phyloP scores from a whole-genome alignment of 192 early-diverging fungal species.

The Gigaspora rosea region DNA sequence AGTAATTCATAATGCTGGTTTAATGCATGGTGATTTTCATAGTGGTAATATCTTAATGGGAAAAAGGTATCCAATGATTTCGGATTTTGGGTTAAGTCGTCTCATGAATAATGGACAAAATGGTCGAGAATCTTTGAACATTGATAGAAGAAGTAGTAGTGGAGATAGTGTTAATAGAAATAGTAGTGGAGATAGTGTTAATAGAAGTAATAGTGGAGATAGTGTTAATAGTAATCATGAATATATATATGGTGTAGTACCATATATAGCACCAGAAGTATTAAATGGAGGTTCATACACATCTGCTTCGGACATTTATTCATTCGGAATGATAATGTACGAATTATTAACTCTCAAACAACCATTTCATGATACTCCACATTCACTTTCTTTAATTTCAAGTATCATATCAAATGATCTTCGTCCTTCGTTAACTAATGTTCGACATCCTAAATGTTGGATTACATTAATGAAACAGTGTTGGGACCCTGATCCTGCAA shows the following conservation, averaged over 20 bases:
- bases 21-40: constrained; percentile 24
- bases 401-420: background rate
- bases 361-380: constrained; percentile 33
- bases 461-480: constrained; percentile 8
- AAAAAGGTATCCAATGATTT: background rate
- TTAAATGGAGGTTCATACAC: constrained; percentile 36
- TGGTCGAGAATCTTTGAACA: background rate
- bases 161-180: background rate
- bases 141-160: background rate
- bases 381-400: background rate
- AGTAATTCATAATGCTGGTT: background rate
- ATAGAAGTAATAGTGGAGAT: background rate
- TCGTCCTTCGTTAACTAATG: background rate
- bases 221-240: background rate
- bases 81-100: constrained; percentile 7
- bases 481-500: constrained; percentile 3
- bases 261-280: constrained; percentile 44
- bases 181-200: background rate
- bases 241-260: constrained; percentile 33
- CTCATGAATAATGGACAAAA: background rate
- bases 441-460: background rate
- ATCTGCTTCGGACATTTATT: constrained; percentile 42
- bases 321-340: constrained; percentile 47
- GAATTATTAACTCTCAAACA: constrained; percentile 40
- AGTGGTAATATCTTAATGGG: constrained; percentile 14